Base-by-base conservation (phyloP, 1,284 basidiomycete species). In the Schizopora paradoxa region DNA sequence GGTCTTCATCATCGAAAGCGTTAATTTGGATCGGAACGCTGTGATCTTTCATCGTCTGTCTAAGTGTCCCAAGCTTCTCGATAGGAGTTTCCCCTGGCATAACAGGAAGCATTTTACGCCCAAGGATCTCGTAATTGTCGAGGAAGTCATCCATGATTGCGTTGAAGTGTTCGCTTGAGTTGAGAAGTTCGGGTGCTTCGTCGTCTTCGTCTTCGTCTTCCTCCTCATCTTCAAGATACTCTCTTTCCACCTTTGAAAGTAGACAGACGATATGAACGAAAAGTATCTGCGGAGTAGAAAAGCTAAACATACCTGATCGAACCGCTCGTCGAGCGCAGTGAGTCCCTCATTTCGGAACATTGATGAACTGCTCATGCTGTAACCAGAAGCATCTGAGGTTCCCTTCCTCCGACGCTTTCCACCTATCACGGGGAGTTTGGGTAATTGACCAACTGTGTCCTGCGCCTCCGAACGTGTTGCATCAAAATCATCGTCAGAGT, bases 291-390 rank as follows among this genome's bases (percentile, higher is more conserved):
- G 41, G 6, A 21, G 31, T 28, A n/a, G 27, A 44, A 33, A 25
- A 23, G 41, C 35, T 31, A 16, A 35, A 7, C 75, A 54, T 55
- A 91, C 92, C 74, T 91, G 81, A 57, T 98, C 93, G 59, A 99
- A 99, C 8, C 83, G 80, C 56, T 96, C 91, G 60, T 99, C 96
- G 22, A 99, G 73, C 4, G 83, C 85, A 36, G 87, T 80, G 27
- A 99, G 67, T 0, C 91, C 85, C 56, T 93, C 82, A 58, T 92
- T 99, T 32, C 96, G 77, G 67, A 83, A 91, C 88, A 99, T 93
- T 19, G 91, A 91, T 2, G 91, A 94, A 56, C 90, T 93, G 59
- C 87, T 95, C 95, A 99, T 98, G 61, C 86, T 91, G 71, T 93
- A 94, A 8, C 90, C 91, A 16, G 90, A 91, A 2, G 88, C 90